These are phyloP conservation scores for Antarctomyces pellizariae DNA, from an alignment of 495 filamentous ascomycete genomes.

Conservation along the genomic window DNA sequence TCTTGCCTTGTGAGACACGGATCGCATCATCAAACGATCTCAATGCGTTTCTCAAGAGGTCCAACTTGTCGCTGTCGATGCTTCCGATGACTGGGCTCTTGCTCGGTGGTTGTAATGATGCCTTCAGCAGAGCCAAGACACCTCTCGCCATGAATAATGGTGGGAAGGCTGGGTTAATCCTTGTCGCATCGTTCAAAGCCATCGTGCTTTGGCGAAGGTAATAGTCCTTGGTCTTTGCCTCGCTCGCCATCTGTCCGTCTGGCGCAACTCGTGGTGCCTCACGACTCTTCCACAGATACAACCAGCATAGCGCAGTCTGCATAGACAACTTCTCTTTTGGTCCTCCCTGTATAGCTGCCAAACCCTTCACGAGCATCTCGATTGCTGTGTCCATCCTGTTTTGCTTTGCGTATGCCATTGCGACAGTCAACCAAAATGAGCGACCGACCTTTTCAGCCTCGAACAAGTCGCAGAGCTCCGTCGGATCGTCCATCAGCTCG, in stretches of 20 bases:
- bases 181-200: constrained; percentile 75
- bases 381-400: constrained; percentile 81
- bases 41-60: constrained; percentile 55
- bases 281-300: constrained; percentile 78
- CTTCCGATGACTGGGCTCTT: constrained; percentile 32
- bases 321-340: constrained; percentile 71
- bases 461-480: constrained; percentile 78
- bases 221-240: constrained; percentile 72
- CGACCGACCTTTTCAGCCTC: constrained; percentile 78
- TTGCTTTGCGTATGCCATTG: constrained; percentile 92
- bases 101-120: constrained; percentile 60
- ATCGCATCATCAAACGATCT: constrained; percentile 89
- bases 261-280: constrained; percentile 60
- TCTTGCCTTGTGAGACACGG: constrained; percentile 56
- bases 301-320: constrained; percentile 68
- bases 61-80: constrained; percentile 51
- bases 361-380: constrained; percentile 70
- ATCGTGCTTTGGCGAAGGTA: constrained; percentile 80
- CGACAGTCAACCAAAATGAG: constrained; percentile 86
- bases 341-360: constrained; percentile 46
- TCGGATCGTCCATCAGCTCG: constrained; percentile 79
- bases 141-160: constrained; percentile 82
- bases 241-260: constrained; percentile 31
- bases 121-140: constrained; percentile 66
- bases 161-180: constrained; percentile 78